Conservation (phyloP, 225 moss, liverwort and hornwort species). For the Pseudisothecium myosuroides region DNA sequence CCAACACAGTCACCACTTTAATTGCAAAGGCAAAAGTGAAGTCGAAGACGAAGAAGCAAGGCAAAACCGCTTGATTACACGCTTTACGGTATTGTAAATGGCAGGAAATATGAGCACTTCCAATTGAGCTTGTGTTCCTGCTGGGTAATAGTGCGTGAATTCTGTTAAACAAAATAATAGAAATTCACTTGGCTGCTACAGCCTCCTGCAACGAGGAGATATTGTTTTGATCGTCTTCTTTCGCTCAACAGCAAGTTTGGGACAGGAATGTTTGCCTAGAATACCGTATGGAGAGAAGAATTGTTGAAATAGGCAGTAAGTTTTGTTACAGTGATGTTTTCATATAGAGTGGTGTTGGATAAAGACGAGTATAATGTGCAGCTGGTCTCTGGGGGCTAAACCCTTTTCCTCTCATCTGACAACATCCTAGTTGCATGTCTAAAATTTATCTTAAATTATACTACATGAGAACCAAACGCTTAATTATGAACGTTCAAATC, state of each 20-base stretch:
- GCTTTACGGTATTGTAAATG: neutral
- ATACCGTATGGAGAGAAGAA: neutral
- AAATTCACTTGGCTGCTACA: neutral
- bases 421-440: neutral
- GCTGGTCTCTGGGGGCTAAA: neutral
- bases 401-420: neutral
- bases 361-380: neutral
- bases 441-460: neutral
- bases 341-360: neutral
- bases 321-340: neutral
- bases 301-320: neutral
- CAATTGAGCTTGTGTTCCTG: neutral
- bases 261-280: neutral
- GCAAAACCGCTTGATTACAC: neutral
- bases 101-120: neutral
- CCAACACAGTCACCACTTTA: slow-evolving; percentile 73
- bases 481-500: neutral
- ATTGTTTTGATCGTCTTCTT: neutral
- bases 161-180: neutral
- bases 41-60: slow-evolving; percentile 71
- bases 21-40: slow-evolving; percentile 83
- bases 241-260: neutral
- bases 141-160: neutral
- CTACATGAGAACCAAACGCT: neutral
- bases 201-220: neutral